phyloP scores from a whole-genome alignment of 179 eudicot species.

The Sideroxylon spinosum region DNA sequence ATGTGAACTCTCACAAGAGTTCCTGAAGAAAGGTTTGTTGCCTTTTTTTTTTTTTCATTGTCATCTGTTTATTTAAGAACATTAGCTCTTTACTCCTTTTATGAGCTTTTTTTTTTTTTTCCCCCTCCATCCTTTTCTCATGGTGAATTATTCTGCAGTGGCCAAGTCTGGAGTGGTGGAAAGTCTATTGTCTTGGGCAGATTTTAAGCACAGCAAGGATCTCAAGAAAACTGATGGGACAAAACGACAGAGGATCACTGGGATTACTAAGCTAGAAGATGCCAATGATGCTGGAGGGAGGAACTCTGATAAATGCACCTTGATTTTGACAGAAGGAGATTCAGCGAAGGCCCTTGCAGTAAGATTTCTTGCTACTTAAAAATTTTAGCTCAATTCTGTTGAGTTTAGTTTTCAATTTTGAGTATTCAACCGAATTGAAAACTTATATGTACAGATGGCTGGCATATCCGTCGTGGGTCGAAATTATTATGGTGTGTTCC shows the following conservation, averaged over 20 bases:
- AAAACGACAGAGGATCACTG: slow-evolving; percentile 48
- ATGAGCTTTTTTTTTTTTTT: background rate
- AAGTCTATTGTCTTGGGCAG: slow-evolving; percentile 67
- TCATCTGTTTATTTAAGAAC: background rate
- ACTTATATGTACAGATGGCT: slow-evolving; percentile 49
- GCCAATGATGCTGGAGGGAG: slow-evolving; percentile 79
- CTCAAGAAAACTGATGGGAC: slow-evolving; percentile 88
- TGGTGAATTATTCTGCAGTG: slow-evolving; percentile 29
- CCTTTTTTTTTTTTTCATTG: background rate
- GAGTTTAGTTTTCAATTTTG: background rate
- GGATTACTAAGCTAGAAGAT: slow-evolving; percentile 69
- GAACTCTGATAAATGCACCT: slow-evolving; percentile 68
- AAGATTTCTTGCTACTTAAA: slow-evolving; percentile 24
- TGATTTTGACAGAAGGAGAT: slow-evolving; percentile 96
- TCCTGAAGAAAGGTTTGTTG: slow-evolving; percentile 67
- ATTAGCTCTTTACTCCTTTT: background rate
- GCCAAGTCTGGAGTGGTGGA: slow-evolving; percentile 66
- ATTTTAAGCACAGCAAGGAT: slow-evolving; percentile 60
- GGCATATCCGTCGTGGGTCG: slow-evolving; percentile 75
- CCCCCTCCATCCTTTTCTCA: no score
- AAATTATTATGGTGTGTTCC: slow-evolving; percentile 72
- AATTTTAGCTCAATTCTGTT: background rate
- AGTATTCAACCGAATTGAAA: background rate
- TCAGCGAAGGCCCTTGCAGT: slow-evolving; percentile 95
- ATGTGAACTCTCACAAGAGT: slow-evolving; percentile 63